Evolutionary conservation across 2,329 filamentous ascomycete species (phyloP).

Genomic region (Cladosporium sp.): DNA sequence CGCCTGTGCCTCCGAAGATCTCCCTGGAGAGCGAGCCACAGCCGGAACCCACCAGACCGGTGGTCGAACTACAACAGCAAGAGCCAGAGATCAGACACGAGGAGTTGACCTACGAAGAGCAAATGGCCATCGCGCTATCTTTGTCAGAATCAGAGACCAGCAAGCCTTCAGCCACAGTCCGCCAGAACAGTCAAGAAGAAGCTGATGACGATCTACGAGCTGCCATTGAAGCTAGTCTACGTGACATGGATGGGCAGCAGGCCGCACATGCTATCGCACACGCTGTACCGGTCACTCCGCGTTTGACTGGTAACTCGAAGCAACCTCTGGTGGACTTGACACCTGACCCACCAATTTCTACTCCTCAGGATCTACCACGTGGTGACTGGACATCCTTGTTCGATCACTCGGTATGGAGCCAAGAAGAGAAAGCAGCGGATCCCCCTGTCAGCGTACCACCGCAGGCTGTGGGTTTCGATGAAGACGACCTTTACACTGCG

Average conservation of each 20-base stretch:
- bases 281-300: slow-evolving; percentile 24
- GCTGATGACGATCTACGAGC: slow-evolving; percentile 32
- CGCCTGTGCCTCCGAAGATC: slow-evolving; percentile 48
- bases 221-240: slow-evolving; percentile 38
- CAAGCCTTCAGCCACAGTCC: slow-evolving; percentile 25
- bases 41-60: slow-evolving; percentile 20
- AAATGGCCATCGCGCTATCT: slow-evolving; percentile 39
- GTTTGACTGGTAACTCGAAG: slow-evolving; percentile 12
- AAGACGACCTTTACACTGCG: slow-evolving; percentile 36
- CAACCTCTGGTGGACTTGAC: slow-evolving; percentile 32
- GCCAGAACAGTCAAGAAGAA: slow-evolving; percentile 27
- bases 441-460: slow-evolving; percentile 20
- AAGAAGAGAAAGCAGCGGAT: slow-evolving; percentile 18
- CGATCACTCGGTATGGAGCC: slow-evolving; percentile 21
- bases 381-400: slow-evolving; percentile 28
- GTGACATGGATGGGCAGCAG: slow-evolving; percentile 31
- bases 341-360: slow-evolving; percentile 24
- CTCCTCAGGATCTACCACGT: slow-evolving; percentile 17
- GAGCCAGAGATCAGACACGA: slow-evolving; percentile 24
- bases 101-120: slow-evolving; percentile 38
- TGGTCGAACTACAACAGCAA: slow-evolving; percentile 9
- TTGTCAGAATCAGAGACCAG: slow-evolving; percentile 37
- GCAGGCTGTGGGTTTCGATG: slow-evolving; percentile 23
- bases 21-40: slow-evolving; percentile 30
- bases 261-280: slow-evolving; percentile 25